Percentiles rank a stretch among this genome's conserved stretches.
These are phyloP conservation scores for Ceratocystis cubensis DNA, from an alignment of 2,329 filamentous ascomycete genomes.

Conservation along the genomic window DNA sequence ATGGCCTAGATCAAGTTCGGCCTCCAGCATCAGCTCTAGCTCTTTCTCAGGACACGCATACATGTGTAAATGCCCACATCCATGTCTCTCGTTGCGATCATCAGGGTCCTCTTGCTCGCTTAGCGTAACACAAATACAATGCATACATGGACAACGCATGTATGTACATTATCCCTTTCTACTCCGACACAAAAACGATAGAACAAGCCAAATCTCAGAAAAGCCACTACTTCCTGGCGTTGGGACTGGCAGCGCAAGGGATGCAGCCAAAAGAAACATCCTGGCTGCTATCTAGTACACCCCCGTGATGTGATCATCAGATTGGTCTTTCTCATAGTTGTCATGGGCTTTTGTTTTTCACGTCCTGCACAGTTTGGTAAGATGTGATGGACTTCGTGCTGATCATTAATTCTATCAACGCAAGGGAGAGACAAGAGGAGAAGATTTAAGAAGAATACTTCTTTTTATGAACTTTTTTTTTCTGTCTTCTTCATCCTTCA, in stretches of 20 bases:
- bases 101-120: not conserved
- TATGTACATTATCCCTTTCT: not conserved
- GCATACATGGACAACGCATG: not conserved
- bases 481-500: not conserved
- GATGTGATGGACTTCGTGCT: not conserved
- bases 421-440: not conserved
- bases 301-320: no score
- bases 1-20: no score
- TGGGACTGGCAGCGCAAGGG: no score
- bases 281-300: no score
- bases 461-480: not conserved
- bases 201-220: not conserved
- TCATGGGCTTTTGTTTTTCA: no score
- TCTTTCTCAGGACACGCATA: not conserved
- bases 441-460: not conserved
- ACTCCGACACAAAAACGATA: not conserved
- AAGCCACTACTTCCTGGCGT: not conserved
- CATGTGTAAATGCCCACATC: not conserved
- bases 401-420: conserved; percentile 3
- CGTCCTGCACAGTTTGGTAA: not conserved
- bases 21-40: not conserved
- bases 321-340: no score
- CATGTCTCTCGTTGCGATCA: not conserved
- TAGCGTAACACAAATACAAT: conserved; percentile 1
- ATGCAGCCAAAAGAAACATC: no score